These are phyloP conservation scores for Lachancea sp. DNA, from an alignment of 805 yeast species.

Conservation along the genomic window DNA sequence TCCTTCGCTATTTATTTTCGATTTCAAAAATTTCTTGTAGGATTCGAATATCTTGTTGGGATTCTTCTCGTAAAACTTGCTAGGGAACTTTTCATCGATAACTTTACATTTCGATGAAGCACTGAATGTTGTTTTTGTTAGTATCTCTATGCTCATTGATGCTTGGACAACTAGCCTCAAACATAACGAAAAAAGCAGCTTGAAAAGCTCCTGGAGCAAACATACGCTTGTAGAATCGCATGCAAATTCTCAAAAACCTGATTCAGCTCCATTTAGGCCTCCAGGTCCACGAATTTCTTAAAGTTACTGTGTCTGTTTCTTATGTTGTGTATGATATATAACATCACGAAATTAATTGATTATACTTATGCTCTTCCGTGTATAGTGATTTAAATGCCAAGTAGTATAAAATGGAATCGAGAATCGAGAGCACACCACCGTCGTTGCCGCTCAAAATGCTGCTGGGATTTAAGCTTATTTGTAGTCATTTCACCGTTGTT, in stretches of 20 bases:
- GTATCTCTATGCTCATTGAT: conserved; percentile 2
- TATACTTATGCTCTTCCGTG: no score
- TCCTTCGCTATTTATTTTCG: conserved; percentile 18
- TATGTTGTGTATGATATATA: no score
- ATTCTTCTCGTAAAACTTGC: conserved; percentile 40
- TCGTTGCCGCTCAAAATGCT: no score
- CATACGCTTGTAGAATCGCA: conserved; percentile 22
- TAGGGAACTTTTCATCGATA: conserved; percentile 38
- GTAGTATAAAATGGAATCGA: no score
- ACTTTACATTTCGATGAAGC: conserved; percentile 30
- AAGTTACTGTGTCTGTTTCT: background rate
- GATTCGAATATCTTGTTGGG: conserved; percentile 41
- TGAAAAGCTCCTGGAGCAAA: conserved; percentile 3
- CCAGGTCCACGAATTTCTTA: background rate
- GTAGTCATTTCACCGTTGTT: conserved; percentile 7
- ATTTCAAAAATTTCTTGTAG: conserved; percentile 34
- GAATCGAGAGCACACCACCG: no score
- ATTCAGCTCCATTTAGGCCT: conserved; percentile 3
- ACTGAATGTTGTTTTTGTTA: conserved; percentile 10
- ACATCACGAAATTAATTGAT: no score
- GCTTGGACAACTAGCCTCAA: background rate
- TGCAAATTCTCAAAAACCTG: conserved; percentile 15
- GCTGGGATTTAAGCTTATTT: no score
- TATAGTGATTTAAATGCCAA: no score
- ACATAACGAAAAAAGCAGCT: background rate